Base-by-base conservation (phyloP, 768 basidiomycete species). In the Inosperma sp. region DNA sequence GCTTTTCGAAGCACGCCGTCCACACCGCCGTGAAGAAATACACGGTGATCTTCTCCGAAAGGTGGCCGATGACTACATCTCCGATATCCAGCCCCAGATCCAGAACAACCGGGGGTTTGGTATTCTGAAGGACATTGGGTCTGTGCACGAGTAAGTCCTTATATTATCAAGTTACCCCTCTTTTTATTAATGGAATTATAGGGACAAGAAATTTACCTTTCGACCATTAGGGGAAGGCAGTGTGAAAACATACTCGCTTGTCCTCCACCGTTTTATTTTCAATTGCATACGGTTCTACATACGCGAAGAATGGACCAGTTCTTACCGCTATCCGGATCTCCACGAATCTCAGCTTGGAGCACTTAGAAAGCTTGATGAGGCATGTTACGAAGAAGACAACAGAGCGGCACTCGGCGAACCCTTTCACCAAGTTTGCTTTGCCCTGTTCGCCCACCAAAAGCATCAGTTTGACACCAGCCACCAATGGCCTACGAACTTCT, bases 401-500 rank as follows among this genome's bases (percentile, higher is more conserved):
- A 39, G 35, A 7, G 25, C 26, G 5, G 21, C 25, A 19, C 53
- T 56, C 14, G 49, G 51, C 31, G 5, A 1, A 3, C 30, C 25
- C n/a, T 54, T 56, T 21, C 34, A 54, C 19, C 6, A 43, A 1
- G 52, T 46, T 19, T 59, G 55, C 36, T 51, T 27, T 14, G 6
- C 35, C 4, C 22, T 59, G 1, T 50, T 56, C 21, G 47, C 49
- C 7, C 52, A 54, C 10, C n/a, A 51, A 19, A 49, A 52, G 5
- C 33, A 25, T 17, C 25, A 51, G 3, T 54, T 53, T 14, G 37
- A 19, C 0, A 33, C 30, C 17, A 52, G 42, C 21, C 10, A 14
- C 1, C 1, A 19, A 3, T n/a, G 33, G 12, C 10, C 16, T 7
- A 7, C 26, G 36, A 48, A 35, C n/a, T 56, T 50, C 22, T 55